Evolutionary conservation across 2,329 filamentous ascomycete genomes (phyloP).

Genomic region (Sporothrix dimorphospora): DNA sequence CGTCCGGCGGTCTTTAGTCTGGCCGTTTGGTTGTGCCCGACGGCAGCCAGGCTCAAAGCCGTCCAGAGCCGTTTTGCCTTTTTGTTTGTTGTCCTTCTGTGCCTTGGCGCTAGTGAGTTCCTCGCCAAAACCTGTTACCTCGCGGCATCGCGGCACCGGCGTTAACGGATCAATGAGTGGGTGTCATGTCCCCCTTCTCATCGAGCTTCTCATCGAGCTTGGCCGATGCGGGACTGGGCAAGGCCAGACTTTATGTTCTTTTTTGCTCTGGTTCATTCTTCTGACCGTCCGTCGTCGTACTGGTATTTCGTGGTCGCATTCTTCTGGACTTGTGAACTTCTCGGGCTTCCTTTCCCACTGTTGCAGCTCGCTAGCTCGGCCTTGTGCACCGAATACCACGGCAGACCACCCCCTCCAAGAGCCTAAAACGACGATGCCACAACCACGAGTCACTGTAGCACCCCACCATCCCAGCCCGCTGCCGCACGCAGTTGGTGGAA

Average conservation of each 20-base stretch:
- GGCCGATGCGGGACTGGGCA: background rate
- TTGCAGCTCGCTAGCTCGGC: conserved; percentile 12
- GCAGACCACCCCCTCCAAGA: too few species aligned
- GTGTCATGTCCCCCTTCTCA: too few species aligned
- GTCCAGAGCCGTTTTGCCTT: background rate
- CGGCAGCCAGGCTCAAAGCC: background rate
- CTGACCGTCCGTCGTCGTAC: background rate
- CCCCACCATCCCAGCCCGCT: background rate
- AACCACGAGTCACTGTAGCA: background rate
- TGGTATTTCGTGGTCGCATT: background rate
- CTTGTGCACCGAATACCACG: conserved; percentile 1
- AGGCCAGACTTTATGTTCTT: background rate
- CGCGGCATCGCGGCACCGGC: background rate
- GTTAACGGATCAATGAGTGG: too few species aligned
- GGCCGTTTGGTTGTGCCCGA: background rate
- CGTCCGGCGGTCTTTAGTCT: background rate
- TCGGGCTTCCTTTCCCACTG: background rate
- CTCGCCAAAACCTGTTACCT: background rate
- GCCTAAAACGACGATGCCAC: background rate
- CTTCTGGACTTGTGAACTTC: background rate
- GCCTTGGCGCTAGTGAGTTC: background rate
- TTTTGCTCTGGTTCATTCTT: background rate
- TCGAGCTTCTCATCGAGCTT: too few species aligned
- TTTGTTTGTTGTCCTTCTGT: background rate
- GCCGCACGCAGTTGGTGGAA: conserved; percentile 29